Evolutionary conservation across 2,329 filamentous ascomycete species (phyloP).

Genomic region (Orbilia blumenaviensis): DNA sequence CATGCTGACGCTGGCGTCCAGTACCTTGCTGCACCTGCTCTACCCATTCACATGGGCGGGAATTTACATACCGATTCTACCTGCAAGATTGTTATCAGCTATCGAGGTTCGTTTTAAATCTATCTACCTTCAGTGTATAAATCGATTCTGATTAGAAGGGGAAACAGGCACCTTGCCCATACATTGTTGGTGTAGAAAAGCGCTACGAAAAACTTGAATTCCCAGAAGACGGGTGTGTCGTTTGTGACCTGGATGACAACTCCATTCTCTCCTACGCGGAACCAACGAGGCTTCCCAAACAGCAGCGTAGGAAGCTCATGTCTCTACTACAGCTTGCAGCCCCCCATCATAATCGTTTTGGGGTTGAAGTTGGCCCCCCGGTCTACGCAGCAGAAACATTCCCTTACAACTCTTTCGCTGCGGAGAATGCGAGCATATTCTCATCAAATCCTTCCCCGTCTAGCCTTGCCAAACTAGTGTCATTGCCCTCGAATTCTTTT

Average conservation of each 20-base stretch:
- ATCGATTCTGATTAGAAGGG: background rate
- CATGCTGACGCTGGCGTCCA: slow-evolving; percentile 92
- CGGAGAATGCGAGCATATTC: slow-evolving; percentile 84
- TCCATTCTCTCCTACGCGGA: slow-evolving; percentile 83
- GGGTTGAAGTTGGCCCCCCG: slow-evolving; percentile 86
- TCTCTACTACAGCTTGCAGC: slow-evolving; percentile 89
- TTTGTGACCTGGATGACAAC: slow-evolving; percentile 92
- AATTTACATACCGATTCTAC: slow-evolving; percentile 91
- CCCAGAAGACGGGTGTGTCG: slow-evolving; percentile 92
- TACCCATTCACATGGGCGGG: slow-evolving; percentile 94
- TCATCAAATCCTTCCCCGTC: slow-evolving; percentile 74
- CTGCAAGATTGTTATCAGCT: slow-evolving; percentile 84
- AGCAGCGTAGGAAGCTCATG: slow-evolving; percentile 87
- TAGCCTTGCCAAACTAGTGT: slow-evolving; percentile 83
- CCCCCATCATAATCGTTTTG: slow-evolving; percentile 85
- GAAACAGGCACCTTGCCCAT: slow-evolving; percentile 84
- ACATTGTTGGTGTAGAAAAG: slow-evolving; percentile 94
- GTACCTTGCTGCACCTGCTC: slow-evolving; percentile 83
- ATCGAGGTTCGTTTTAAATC: slow-evolving; percentile 65
- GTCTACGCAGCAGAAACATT: slow-evolving; percentile 93
- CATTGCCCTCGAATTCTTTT: slow-evolving; percentile 88
- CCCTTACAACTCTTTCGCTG: slow-evolving; percentile 87
- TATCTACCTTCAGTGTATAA: background rate
- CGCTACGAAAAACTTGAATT: slow-evolving; percentile 86
- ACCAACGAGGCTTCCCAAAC: slow-evolving; percentile 81